Evolutionary conservation across 495 filamentous ascomycete species (phyloP), one percentile per base, ranked within the genome.

Genomic region (Penicillium pancosmium): DNA sequence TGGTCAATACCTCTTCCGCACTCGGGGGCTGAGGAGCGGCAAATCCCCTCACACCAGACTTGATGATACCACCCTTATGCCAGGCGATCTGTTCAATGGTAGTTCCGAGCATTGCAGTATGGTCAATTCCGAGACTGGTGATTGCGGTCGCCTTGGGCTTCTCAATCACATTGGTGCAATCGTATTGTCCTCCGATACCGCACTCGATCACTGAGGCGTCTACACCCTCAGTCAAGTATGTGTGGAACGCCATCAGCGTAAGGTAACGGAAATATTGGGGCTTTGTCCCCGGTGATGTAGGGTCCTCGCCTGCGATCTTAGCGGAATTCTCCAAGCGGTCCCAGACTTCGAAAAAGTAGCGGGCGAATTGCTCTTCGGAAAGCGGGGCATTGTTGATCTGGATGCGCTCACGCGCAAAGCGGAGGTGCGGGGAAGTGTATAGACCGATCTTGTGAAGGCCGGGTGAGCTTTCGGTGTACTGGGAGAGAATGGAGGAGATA

Each of bases 21-120:
- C 67, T 74, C 2, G 81, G 71, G 0, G 79, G 75, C 69, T 98
- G 94, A 15, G 85, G 84, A 11, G 89, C 84, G 1, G 88, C 91
- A 55, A 96, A 94, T 3, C 85, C 89, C 9, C 85, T 82, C 11
- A 78, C 78, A 0, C 83, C 86, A 2, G 69, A 23, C 70, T 98
- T 98, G 77, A 97, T 88, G 52, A 98, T 93, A 12, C 94, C 94
- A 12, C 84, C 90, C 71, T 98, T 98, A 67, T 98, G 93, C 94
- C 95, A 98, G 4, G 95, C 93, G 59, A 98, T 98, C 61, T 93
- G 82, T 50, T 92, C 90, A 43, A 97, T 86, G 0, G 94, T 95
- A 35, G 83, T 71, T 13, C 94, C 94, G 34, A 98, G 82, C 68
- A 92, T 78, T 15, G 78, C 80, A 13, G 86, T 84, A 65, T 98